These are phyloP conservation scores for Coemansia sp. DNA, from an alignment of 192 early-diverging fungal species.

Conservation along the genomic window DNA sequence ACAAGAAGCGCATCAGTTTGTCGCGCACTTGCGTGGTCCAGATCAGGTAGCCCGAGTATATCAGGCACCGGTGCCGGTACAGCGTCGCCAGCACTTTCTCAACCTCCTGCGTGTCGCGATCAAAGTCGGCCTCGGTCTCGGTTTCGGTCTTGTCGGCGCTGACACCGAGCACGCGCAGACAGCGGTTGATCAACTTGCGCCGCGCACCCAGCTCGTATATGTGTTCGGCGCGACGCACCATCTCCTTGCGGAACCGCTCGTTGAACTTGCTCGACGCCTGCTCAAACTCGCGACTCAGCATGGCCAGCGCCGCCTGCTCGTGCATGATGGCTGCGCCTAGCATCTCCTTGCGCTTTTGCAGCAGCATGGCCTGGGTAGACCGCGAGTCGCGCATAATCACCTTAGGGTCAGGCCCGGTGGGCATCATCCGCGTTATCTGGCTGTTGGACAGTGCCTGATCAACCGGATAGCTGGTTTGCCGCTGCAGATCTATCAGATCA, in stretches of 20 bases:
- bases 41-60: conserved; percentile 78
- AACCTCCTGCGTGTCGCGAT: conserved; percentile 44
- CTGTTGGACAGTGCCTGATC: conserved; percentile 22
- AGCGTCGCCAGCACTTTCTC: conserved; percentile 47
- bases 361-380: conserved; percentile 42
- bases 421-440: conserved; percentile 33
- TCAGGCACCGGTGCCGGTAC: conserved; percentile 72
- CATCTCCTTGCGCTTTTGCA: conserved; percentile 47
- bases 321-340: conserved; percentile 39
- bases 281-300: conserved; percentile 45
- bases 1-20: conserved; percentile 69
- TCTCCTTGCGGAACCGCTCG: conserved; percentile 33
- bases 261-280: conserved; percentile 28
- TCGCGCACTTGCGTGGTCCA: conserved; percentile 87
- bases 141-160: not conserved
- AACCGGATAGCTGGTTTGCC: conserved; percentile 25
- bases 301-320: conserved; percentile 33
- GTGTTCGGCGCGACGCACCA: conserved; percentile 44
- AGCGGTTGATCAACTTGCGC: conserved; percentile 50
- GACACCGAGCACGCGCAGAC: conserved; percentile 40
- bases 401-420: conserved; percentile 44
- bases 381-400: conserved; percentile 53
- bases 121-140: conserved; percentile 18
- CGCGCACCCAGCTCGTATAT: conserved; percentile 50
- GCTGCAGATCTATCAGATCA: conserved; percentile 25